These are phyloP conservation scores for Tillandsia fasciculata DNA, from an alignment of 176 grass and related monocot species.

Conservation along the genomic window DNA sequence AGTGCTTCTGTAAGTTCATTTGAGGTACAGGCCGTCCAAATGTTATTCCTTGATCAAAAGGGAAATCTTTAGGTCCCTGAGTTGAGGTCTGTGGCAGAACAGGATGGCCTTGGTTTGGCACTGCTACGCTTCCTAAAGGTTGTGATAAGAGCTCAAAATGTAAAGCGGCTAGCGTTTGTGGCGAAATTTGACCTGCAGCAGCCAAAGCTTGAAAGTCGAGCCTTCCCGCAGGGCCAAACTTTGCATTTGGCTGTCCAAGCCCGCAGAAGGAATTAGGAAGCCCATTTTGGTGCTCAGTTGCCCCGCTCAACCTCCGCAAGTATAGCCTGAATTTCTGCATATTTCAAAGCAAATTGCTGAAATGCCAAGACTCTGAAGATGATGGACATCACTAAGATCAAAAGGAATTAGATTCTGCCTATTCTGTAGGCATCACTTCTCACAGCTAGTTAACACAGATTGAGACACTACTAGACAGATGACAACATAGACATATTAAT, in stretches of 20 bases:
- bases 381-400: too few relatives aligned
- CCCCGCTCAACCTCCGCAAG: neutral
- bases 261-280: constrained; percentile 7
- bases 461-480: too few relatives aligned
- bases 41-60: neutral
- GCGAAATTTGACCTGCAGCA: constrained; percentile 2
- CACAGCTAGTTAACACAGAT: too few relatives aligned
- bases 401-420: too few relatives aligned
- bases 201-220: constrained; percentile 2
- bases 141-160: neutral
- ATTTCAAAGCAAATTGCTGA: neutral
- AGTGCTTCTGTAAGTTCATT: neutral
- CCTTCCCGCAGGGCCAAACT: neutral
- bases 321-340: constrained; percentile 8
- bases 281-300: neutral
- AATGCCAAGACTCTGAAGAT: too few relatives aligned
- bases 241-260: neutral
- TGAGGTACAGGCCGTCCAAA: neutral
- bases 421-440: too few relatives aligned
- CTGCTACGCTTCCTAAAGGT: too few relatives aligned
- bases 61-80: neutral
- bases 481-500: too few relatives aligned
- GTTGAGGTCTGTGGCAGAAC: neutral
- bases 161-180: constrained; percentile 5
- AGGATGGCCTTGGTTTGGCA: neutral